phyloP scores from a whole-genome alignment of 2,329 filamentous ascomycete genomes.

The Cytospora paraplurivora region DNA sequence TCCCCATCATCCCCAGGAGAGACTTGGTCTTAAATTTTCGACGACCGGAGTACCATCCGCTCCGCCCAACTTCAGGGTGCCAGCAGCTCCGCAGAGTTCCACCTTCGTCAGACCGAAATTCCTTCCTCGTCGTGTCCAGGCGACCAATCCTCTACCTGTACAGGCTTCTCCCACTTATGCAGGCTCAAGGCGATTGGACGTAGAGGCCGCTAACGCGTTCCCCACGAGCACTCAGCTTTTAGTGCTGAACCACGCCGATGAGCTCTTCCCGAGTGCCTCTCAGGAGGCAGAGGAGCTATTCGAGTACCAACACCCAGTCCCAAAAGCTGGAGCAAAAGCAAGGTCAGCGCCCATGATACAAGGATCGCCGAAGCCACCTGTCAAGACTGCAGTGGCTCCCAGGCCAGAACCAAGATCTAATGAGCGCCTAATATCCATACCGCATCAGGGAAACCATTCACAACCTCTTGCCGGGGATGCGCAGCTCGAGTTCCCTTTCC shows the following conservation, averaged over 20 bases:
- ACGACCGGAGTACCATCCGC: not conserved
- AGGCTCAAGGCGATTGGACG: slow-evolving; percentile 14
- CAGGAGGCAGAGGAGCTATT: slow-evolving; percentile 57
- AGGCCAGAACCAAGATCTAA: not conserved
- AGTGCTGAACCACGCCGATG: slow-evolving; percentile 51
- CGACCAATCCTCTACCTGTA: slow-evolving; percentile 13
- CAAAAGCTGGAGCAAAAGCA: not conserved
- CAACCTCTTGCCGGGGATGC: not conserved
- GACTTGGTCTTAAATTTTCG: too few relatives aligned
- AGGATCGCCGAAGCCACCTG: not conserved
- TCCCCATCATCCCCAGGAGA: not conserved
- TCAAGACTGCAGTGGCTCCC: not conserved
- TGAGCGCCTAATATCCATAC: slow-evolving; percentile 14
- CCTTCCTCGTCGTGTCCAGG: slow-evolving; percentile 16
- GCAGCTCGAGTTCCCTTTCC: slow-evolving; percentile 36
- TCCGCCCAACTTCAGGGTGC: slow-evolving; percentile 19
- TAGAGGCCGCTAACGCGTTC: slow-evolving; percentile 24
- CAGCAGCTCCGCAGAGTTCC: not conserved
- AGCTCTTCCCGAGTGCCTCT: slow-evolving; percentile 58
- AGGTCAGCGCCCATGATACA: not conserved
- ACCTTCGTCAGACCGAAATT: slow-evolving; percentile 15
- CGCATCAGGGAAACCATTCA: not conserved
- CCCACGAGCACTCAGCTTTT: slow-evolving; percentile 55
- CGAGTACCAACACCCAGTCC: slow-evolving; percentile 37
- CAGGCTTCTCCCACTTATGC: slow-evolving; percentile 19